phyloP scores from a whole-genome alignment of 495 filamentous ascomycete species.

The Penicillium turbatum region DNA sequence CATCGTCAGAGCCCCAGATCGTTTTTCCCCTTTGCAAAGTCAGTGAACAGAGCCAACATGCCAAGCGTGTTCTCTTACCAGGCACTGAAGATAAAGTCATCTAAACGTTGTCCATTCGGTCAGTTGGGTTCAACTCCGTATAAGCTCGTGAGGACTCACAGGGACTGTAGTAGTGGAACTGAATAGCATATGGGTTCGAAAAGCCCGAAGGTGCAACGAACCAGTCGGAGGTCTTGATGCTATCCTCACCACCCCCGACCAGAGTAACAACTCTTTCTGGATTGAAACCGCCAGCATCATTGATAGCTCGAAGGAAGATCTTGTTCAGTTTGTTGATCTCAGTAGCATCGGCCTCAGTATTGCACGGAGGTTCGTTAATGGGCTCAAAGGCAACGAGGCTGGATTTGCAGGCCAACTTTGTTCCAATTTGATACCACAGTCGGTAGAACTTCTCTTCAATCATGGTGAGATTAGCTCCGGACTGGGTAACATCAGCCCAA shows the following conservation, averaged over 20 bases:
- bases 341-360: constrained; percentile 45
- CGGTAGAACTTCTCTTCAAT: constrained; percentile 55
- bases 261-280: constrained; percentile 53
- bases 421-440: constrained; percentile 58
- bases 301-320: constrained; percentile 54
- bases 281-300: constrained; percentile 54
- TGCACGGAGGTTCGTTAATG: constrained; percentile 57
- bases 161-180: constrained; percentile 62
- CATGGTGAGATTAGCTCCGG: constrained; percentile 44
- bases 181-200: constrained; percentile 56
- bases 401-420: constrained; percentile 51
- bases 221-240: constrained; percentile 50
- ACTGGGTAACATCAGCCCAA: constrained; percentile 53
- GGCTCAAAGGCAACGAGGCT: constrained; percentile 55
- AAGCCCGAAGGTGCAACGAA: constrained; percentile 47
- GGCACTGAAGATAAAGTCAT: constrained; percentile 50
- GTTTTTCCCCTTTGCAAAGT: constrained; percentile 48
- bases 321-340: constrained; percentile 53
- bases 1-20: constrained; percentile 53
- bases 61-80: constrained; percentile 19
- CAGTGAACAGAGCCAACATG: not conserved
- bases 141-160: constrained; percentile 33
- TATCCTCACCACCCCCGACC: constrained; percentile 48
- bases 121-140: not conserved
- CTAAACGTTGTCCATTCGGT: constrained; percentile 4